Conservation (phyloP, 2,329 filamentous ascomycete genomes). For the Neonectria faginata region DNA sequence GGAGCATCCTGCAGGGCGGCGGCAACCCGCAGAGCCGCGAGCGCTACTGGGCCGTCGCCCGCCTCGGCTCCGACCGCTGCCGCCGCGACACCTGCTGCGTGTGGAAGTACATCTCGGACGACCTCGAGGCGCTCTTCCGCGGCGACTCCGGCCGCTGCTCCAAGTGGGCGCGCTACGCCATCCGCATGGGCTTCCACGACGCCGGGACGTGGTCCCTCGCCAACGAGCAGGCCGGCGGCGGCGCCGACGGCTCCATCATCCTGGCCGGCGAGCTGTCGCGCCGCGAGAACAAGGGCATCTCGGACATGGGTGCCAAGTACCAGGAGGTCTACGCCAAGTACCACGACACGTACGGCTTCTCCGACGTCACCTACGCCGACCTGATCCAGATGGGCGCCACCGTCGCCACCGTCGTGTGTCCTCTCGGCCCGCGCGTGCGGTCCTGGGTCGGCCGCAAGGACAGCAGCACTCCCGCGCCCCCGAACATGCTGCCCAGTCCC, state of each 20-base stretch:
- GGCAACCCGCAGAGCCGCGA: slow-evolving; percentile 45
- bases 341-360: slow-evolving; percentile 46
- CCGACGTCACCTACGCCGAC: slow-evolving; percentile 63
- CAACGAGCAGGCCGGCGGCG: slow-evolving; percentile 51
- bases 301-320: slow-evolving; percentile 56
- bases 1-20: slow-evolving; percentile 51
- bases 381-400: slow-evolving; percentile 65
- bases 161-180: slow-evolving; percentile 56
- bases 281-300: slow-evolving; percentile 61
- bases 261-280: slow-evolving; percentile 54
- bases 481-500: slow-evolving; percentile 57
- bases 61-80: slow-evolving; percentile 44
- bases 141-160: slow-evolving; percentile 56
- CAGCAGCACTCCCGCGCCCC: slow-evolving; percentile 52
- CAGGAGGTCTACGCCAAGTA: slow-evolving; percentile 56
- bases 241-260: slow-evolving; percentile 61
- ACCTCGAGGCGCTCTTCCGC: slow-evolving; percentile 53
- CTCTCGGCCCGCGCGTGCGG: slow-evolving; percentile 59
- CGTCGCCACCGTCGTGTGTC: slow-evolving; percentile 61
- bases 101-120: slow-evolving; percentile 57
- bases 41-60: slow-evolving; percentile 41
- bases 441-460: slow-evolving; percentile 65
- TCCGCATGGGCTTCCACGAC: slow-evolving; percentile 63
- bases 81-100: slow-evolving; percentile 57
- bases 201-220: slow-evolving; percentile 57